Base-by-base conservation (phyloP, 2,329 filamentous ascomycete genomes). In the Arthroderma sp. region DNA sequence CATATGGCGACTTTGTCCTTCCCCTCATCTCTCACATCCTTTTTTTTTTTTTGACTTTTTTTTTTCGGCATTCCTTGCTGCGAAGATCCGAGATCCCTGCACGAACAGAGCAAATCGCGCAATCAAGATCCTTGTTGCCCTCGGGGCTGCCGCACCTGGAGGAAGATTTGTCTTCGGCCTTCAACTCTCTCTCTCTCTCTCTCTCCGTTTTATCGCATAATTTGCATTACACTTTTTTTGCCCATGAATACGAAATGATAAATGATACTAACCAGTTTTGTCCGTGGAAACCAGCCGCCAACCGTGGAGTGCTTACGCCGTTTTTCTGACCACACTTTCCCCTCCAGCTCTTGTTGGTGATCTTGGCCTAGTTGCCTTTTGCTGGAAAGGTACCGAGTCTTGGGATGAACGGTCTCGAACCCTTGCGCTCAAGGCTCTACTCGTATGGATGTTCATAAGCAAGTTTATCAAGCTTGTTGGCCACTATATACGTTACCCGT, bases 391-490 rank as follows among this genome's bases (percentile, higher is more conserved):
- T 40, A 84, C 82, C 1, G 71, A 70, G 42, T 66, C 71, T 41
- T 83, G 78, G 75, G 68, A 75, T 40, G 56, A 64, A 10, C 61
- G 71, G 30, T 65, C 68, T 48, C 76, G 79, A 48, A 64, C 62
- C 44, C 68, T 68, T 40, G 74, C 74, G 28, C 73, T 83, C 57
- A 75, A 72, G 63, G 68, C 73, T 30, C 77, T 88, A 55, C 69
- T 79, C 42, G 58, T 75, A 48, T 93, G 84, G 73, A 86, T 88
- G 77, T 79, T 86, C 53, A 85, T 87, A 61, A 88, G 83, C 63
- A 95, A 95, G 69, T 82, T 86, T 46, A 80, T 95, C 66, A 95
- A 95, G 72, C 73, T 95, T 44, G 68, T 91, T 55, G 87, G 85
- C 6, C 80, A 95, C 56, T 91, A 94, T 66, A 73, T 82, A 56